Evolutionary conservation across 257 asterid genomes (phyloP), one percentile per base, ranked within the genome.

Genomic region (Solanum paucissectum): DNA sequence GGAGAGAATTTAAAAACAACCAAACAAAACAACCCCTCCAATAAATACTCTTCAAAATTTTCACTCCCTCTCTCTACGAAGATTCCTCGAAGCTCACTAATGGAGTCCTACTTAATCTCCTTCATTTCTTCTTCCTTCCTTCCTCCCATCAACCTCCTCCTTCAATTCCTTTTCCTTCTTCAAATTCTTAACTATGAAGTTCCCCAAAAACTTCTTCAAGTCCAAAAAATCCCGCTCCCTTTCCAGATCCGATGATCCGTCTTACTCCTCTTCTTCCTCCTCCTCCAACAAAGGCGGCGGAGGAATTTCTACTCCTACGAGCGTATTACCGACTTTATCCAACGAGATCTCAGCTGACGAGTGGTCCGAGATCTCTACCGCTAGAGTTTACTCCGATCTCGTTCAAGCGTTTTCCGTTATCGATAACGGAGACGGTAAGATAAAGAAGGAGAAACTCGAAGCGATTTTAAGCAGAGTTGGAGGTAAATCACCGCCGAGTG

Each of bases 351-450:
- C 94, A 32, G 5, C 90, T 44, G 92, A 89, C 34, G 94, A 94
- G 5, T 93, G 94, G 94, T 86, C 96, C 1, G 92, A 90, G 38
- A 79, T 79, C 23, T 79, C 64, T 72, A 83, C 93, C 14, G 87
- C 90, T 42, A 90, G 87, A 3, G 90, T 91, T 7, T 87, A 73
- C 64, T 68, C 86, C 79, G 94, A 93, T 12, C 90, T 96, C 3
- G 92, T 90, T 37, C 95, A 89, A n/a, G 98, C 96, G 7, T 96
- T 96, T 49, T 84, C 91, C 27, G 86, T 96, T 91, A 93, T 95
- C 87, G 99, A 96, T 46, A n/a, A 94, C 83, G 94, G 95, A 1
- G 96, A 94, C 77, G 99, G 98, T 1, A 96, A 92, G 88, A 91
- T 96, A 37, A 44, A 44, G 44, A 91, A 90, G 89, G 93, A 90